Percentiles rank a stretch among this genome's conserved stretches.
These are phyloP conservation scores for Blastobotrys americana DNA, from an alignment of 805 yeast genomes.

Conservation along the genomic window DNA sequence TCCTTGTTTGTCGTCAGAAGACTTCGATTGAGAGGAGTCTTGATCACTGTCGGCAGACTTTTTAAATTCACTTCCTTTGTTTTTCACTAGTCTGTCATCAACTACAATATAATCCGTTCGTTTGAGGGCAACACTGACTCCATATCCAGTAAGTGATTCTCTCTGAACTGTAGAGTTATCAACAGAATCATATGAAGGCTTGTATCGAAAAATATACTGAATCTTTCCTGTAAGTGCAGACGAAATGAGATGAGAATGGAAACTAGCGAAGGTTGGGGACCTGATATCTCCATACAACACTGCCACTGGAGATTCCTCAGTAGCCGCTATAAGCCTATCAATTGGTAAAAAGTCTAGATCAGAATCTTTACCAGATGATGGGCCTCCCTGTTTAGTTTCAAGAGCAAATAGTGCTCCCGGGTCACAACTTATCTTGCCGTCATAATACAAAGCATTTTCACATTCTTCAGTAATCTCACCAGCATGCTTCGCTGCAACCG, in stretches of 20 bases:
- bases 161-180: constrained; percentile 14
- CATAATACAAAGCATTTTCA: constrained; percentile 44
- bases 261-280: constrained; percentile 43
- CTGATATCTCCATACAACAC: constrained; percentile 60
- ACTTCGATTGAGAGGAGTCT: not conserved
- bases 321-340: constrained; percentile 60
- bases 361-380: too few relatives aligned
- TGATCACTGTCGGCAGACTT: constrained; percentile 10
- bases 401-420: constrained; percentile 74
- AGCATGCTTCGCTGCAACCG: constrained; percentile 29
- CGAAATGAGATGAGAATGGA: constrained; percentile 51
- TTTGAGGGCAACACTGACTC: constrained; percentile 56
- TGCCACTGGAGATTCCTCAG: constrained; percentile 43
- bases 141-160: constrained; percentile 45
- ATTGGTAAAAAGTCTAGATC: constrained; percentile 34
- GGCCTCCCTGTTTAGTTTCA: constrained; percentile 39
- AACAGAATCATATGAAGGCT: constrained; percentile 36
- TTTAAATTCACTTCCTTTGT: constrained; percentile 2
- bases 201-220: constrained; percentile 69
- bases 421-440: constrained; percentile 52
- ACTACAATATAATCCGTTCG: constrained; percentile 59
- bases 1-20: constrained; percentile 14
- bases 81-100: constrained; percentile 42
- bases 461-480: constrained; percentile 31
- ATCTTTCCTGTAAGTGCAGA: constrained; percentile 60